Conservation (phyloP, 129 eudicot genomes). For the Lactuca saligna region DNA sequence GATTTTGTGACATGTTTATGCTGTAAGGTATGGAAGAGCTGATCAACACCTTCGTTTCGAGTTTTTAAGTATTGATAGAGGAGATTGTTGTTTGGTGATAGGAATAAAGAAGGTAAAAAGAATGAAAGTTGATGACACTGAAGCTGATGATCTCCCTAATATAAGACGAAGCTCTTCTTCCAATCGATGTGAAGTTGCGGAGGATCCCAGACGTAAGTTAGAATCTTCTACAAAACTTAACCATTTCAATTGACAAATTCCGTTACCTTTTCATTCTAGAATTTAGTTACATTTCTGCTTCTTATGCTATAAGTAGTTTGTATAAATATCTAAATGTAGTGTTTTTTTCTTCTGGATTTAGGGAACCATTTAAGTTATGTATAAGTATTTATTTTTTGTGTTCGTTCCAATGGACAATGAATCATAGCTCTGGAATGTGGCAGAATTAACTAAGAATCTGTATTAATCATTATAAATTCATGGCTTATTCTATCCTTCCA, state of each 20-base stretch:
- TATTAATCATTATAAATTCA: too few relatives aligned
- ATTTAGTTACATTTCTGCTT: neutral
- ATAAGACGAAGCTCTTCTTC: constrained; percentile 31
- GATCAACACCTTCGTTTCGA: neutral
- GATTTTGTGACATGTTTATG: constrained; percentile 7
- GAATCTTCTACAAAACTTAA: neutral
- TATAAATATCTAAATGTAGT: neutral
- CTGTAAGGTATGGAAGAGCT: constrained; percentile 10
- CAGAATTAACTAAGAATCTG: too few relatives aligned
- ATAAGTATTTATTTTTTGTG: too few relatives aligned
- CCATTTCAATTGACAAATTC: neutral
- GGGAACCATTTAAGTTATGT: too few relatives aligned
- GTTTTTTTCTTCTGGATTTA: too few relatives aligned
- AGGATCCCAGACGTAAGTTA: constrained; percentile 34
- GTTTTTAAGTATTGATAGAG: neutral
- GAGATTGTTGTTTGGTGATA: constrained; percentile 29
- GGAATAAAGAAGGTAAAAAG: constrained; percentile 44
- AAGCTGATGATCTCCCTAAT: constrained; percentile 27
- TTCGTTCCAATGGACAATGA: too few relatives aligned
- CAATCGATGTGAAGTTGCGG: constrained; percentile 22
- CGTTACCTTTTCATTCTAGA: neutral
- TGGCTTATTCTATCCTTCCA: neutral
- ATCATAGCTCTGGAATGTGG: too few relatives aligned
- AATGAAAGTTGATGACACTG: constrained; percentile 31
- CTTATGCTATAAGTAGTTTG: neutral